phyloP scores from a whole-genome alignment of 2,329 filamentous ascomycete species.

The Monosporascus ibericus region DNA sequence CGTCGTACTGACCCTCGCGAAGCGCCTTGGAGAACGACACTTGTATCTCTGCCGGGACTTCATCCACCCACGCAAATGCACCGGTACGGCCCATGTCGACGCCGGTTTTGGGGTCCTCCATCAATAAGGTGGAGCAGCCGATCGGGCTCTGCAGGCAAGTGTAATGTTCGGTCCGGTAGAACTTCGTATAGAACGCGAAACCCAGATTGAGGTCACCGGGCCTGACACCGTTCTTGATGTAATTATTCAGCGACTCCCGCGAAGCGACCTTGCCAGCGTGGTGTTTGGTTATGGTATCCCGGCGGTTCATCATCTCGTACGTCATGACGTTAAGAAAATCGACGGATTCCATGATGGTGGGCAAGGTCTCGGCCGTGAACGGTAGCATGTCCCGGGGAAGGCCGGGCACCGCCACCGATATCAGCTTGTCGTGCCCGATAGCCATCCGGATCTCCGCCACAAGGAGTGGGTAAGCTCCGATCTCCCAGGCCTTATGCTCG shows the following conservation, averaged over 20 bases:
- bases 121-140: conserved; percentile 51
- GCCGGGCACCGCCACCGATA: conserved; percentile 65
- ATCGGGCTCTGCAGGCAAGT: conserved; percentile 41
- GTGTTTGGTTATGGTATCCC: conserved; percentile 60
- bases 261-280: conserved; percentile 55
- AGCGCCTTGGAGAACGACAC: conserved; percentile 21
- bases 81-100: conserved; percentile 45
- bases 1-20: conserved; percentile 19
- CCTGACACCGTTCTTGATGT: conserved; percentile 50
- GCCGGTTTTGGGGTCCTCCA: conserved; percentile 56
- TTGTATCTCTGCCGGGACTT: conserved; percentile 18
- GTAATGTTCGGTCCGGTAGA: conserved; percentile 48
- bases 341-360: conserved; percentile 50
- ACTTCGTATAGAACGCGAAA: conserved; percentile 65
- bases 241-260: conserved; percentile 49
- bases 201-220: conserved; percentile 56
- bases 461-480: conserved; percentile 56
- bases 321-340: conserved; percentile 60
- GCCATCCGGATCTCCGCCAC: conserved; percentile 51
- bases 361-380: conserved; percentile 52
- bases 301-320: conserved; percentile 33
- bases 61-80: conserved; percentile 25
- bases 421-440: conserved; percentile 49
- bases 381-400: conserved; percentile 61
- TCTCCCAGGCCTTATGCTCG: conserved; percentile 52